These are phyloP conservation scores for Fusarium sp. DNA, from an alignment of 2,329 filamentous ascomycete genomes.

Conservation along the genomic window DNA sequence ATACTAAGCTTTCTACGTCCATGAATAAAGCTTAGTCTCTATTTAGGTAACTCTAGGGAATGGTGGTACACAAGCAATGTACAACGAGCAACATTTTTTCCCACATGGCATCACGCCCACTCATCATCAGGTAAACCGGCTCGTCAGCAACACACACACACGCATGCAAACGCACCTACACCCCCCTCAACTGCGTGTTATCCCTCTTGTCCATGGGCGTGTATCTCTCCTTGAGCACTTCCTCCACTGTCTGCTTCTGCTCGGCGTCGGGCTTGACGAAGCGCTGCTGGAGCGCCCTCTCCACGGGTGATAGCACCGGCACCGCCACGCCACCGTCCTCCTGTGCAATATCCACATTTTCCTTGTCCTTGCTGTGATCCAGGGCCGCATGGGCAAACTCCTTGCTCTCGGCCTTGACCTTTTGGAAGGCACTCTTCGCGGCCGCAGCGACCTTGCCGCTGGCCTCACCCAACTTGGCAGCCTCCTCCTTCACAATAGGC, in stretches of 20 bases:
- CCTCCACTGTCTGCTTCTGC: constrained; percentile 61
- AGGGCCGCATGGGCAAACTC: constrained; percentile 32
- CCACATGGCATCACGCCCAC: constrained; percentile 17
- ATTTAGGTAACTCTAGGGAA: constrained; percentile 42
- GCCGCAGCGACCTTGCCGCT: constrained; percentile 45
- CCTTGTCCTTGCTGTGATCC: constrained; percentile 49
- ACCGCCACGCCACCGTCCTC: constrained; percentile 46
- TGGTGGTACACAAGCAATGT: constrained; percentile 45
- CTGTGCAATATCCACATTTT: constrained; percentile 47
- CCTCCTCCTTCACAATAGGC: constrained; percentile 49
- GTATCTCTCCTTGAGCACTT: constrained; percentile 67
- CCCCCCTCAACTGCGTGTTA: constrained; percentile 55
- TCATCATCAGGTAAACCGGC: constrained; percentile 12
- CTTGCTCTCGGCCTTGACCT: constrained; percentile 44
- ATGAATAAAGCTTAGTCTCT: constrained; percentile 31
- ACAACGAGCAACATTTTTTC: constrained; percentile 35
- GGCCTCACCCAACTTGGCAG: constrained; percentile 33
- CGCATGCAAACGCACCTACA: constrained; percentile 39
- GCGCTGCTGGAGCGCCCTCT: constrained; percentile 63
- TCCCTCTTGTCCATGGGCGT: constrained; percentile 58
- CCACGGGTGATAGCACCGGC: constrained; percentile 50
- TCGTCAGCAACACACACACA: background rate
- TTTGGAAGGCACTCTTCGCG: constrained; percentile 50
- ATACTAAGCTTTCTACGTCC: constrained; percentile 26
- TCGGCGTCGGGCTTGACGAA: constrained; percentile 56